A percentile compares a stretch with the other conserved stretches of the same genome.
Evolutionary conservation across 768 basidiomycete genomes (phyloP).

Genomic region (Fomitopsis pulvina): DNA sequence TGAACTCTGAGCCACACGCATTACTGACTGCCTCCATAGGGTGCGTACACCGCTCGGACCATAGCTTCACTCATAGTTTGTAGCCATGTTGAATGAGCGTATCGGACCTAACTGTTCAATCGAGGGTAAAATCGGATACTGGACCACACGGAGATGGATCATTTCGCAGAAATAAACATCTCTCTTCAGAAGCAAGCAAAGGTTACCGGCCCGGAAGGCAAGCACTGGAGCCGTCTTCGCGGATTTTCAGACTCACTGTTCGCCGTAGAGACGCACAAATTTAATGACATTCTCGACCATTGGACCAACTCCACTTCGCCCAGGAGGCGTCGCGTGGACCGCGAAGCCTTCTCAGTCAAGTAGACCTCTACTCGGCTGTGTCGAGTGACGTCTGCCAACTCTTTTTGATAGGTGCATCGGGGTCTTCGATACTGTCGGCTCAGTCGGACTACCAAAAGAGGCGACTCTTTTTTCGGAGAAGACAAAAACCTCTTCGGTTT

Average conservation of each 20-base stretch:
- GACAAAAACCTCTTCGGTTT: conserved; percentile 57
- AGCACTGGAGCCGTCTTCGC: not conserved
- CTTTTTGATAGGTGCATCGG: conserved; percentile 70
- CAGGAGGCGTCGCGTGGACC: conserved; percentile 46
- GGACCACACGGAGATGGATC: conserved; percentile 64
- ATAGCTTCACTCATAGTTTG: conserved; percentile 62
- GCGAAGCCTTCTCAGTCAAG: conserved; percentile 56
- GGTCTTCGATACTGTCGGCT: conserved; percentile 73
- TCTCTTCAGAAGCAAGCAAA: conserved; percentile 58
- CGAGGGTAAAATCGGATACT: conserved; percentile 70
- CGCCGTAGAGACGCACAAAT: conserved; percentile 25
- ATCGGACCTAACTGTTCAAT: not conserved
- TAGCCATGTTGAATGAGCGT: not conserved
- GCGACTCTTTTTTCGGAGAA: conserved; percentile 40
- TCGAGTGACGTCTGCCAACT: too few species aligned
- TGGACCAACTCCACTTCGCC: conserved; percentile 49
- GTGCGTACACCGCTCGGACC: conserved; percentile 74
- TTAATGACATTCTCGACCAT: conserved; percentile 40
- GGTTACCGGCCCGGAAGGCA: conserved; percentile 39
- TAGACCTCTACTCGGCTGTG: conserved; percentile 29
- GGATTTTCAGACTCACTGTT: not conserved
- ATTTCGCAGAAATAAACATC: conserved; percentile 59
- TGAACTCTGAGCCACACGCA: not conserved
- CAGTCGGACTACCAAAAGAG: conserved; percentile 65
- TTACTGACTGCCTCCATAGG: conserved; percentile 31